Conservation (phyloP, 2,329 filamentous ascomycete species). For the Graphium sp. region DNA sequence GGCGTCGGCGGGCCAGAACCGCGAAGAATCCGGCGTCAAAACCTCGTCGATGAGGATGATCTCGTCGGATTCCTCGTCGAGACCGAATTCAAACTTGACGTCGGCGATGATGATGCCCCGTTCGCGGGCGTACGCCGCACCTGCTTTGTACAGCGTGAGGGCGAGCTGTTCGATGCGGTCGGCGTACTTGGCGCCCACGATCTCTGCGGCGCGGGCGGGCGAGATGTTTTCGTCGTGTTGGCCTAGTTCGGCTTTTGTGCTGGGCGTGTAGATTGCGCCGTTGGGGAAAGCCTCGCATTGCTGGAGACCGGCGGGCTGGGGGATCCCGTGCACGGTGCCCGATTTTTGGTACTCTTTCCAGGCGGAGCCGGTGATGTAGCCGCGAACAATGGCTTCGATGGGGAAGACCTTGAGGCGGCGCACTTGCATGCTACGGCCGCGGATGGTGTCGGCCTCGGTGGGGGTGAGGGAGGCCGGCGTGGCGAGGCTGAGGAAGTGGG, state of each 20-base stretch:
- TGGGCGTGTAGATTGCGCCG: constrained; percentile 47
- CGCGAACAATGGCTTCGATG: constrained; percentile 68
- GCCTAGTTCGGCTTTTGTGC: constrained; percentile 69
- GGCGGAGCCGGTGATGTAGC: constrained; percentile 75
- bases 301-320: constrained; percentile 47
- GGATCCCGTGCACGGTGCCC: constrained; percentile 68
- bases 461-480: constrained; percentile 17
- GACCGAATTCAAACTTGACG: constrained; percentile 36
- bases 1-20: constrained; percentile 68
- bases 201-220: constrained; percentile 43
- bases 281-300: constrained; percentile 53
- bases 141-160: constrained; percentile 19
- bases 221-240: constrained; percentile 75
- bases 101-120: constrained; percentile 21
- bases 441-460: constrained; percentile 31
- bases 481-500: constrained; percentile 31
- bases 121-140: constrained; percentile 40
- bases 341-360: constrained; percentile 59
- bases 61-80: constrained; percentile 12
- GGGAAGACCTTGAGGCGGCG: constrained; percentile 59
- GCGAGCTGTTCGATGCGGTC: constrained; percentile 14
- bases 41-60: constrained; percentile 55
- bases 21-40: constrained; percentile 65
- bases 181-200: constrained; percentile 15
- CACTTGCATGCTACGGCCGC: constrained; percentile 61